Base-by-base conservation (phyloP, 1,139 yeast species). In the Diutina siamensis region DNA sequence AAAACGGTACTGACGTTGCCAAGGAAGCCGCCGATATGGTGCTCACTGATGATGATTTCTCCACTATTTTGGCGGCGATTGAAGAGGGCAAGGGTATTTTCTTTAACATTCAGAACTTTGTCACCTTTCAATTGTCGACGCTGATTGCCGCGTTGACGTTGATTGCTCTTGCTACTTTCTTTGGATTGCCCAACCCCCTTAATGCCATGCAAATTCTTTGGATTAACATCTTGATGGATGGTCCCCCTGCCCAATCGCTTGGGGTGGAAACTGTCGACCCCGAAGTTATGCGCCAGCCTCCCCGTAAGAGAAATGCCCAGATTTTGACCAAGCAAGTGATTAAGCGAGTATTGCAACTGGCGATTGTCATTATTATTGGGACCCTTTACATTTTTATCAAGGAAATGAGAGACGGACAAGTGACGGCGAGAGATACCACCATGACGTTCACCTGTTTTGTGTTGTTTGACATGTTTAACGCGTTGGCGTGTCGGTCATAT, bases 1-100 rank as follows among this genome's bases (percentile, higher is more conserved):
- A 80, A 56, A 79, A 84, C 64, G 98, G 98, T 49, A 92, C 98
- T 1, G 98, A 92, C 63, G 98, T 92, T 45, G 98, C 98, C 45
- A 92, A 92, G 58, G 98, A 92, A 63, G 97, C 97, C 0, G 88
- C 97, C 3, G 98, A 92, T 62, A 92, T 92, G 97, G 92, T 92
- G 47, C 71, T 92, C 49, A 89, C 95, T 3, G 97, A 92, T 63
- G 97, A 92, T 64, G 97, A 89, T 60, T 92, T 92, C 63, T 80
- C 94, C 47, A 89, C 97, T 1, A 92, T 92, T 52, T 69, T 92
- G 52, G 80, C 78, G 55, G 97, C 97, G 3, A 89, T 92, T 55
- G 89, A 85, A 61, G 97, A 92, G 66, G 98, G 98, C 46, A 92
- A 92, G 62, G 97, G 97, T 41, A 92, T 92, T 50, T 92, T 89